Evolutionary conservation across 2,329 filamentous ascomycete genomes (phyloP).

Genomic region (Penicillium sp.): DNA sequence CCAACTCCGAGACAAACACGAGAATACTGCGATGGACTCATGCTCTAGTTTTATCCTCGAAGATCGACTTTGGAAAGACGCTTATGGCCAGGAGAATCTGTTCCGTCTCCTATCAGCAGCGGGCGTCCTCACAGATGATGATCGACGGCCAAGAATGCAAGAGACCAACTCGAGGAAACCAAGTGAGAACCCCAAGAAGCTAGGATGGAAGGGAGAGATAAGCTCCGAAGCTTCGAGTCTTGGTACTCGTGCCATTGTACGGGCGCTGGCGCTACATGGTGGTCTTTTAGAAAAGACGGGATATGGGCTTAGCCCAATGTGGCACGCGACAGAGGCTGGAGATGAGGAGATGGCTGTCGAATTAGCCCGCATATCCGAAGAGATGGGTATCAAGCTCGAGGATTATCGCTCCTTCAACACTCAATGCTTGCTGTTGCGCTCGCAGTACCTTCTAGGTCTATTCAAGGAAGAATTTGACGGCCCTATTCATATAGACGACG

Average conservation of each 20-base stretch:
- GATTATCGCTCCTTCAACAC: background rate
- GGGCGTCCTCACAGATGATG: conserved; percentile 1
- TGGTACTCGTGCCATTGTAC: conserved; percentile 10
- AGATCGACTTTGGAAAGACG: conserved; percentile 10
- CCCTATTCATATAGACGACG: background rate
- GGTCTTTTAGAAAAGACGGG: background rate
- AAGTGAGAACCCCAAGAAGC: background rate
- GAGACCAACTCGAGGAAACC: background rate
- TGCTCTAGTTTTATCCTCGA: conserved; percentile 10
- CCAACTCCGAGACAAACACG: conserved; percentile 1
- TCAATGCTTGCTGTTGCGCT: conserved; percentile 3
- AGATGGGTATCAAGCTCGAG: background rate
- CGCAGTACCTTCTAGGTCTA: background rate
- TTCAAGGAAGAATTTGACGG: background rate
- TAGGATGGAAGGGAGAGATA: conserved; percentile 15
- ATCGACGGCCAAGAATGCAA: background rate
- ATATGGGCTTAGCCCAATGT: background rate
- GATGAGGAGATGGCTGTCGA: conserved; percentile 14
- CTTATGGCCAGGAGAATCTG: conserved; percentile 6
- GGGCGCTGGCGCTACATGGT: conserved; percentile 7
- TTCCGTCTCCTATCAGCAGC: conserved; percentile 1
- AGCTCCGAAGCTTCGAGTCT: conserved; percentile 12
- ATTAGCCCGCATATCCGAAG: background rate
- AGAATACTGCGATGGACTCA: conserved; percentile 1
- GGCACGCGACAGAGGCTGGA: background rate